Evolutionary conservation across 192 early-diverging fungal species (phyloP).

Genomic region (Spinellus fusiger): DNA sequence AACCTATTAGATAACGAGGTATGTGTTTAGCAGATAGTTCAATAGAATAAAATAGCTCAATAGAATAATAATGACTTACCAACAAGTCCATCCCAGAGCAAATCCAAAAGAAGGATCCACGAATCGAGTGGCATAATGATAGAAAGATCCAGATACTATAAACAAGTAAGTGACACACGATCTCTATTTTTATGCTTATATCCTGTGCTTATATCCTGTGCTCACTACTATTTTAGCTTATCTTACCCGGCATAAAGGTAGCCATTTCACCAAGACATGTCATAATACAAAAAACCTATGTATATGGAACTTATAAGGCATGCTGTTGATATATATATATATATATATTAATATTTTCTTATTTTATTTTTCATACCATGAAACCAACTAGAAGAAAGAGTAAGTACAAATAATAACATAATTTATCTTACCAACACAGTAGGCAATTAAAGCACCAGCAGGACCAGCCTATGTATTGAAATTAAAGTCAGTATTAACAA

Average conservation of each 20-base stretch:
- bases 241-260: slow-evolving; percentile 58
- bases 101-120: slow-evolving; percentile 69
- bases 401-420: not conserved
- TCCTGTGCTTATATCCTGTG: not conserved
- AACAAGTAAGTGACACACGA: not conserved
- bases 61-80: slow-evolving; percentile 15
- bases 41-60: not conserved
- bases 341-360: too few relatives aligned
- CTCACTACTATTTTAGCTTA: not conserved
- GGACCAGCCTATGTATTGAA: slow-evolving; percentile 54
- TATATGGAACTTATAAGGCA: not conserved
- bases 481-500: not conserved
- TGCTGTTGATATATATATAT: not conserved
- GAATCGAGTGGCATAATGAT: slow-evolving; percentile 65
- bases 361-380: too few relatives aligned
- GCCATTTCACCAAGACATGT: slow-evolving; percentile 86
- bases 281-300: slow-evolving; percentile 62
- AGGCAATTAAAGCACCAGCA: slow-evolving; percentile 65
- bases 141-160: slow-evolving; percentile 65
- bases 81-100: slow-evolving; percentile 66
- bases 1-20: not conserved
- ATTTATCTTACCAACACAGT: slow-evolving; percentile 28
- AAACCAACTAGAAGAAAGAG: slow-evolving; percentile 23
- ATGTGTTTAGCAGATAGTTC: not conserved
- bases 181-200: not conserved